These are phyloP conservation scores for Maudiozyma pseudohumilis DNA, from an alignment of 805 yeast species.

Conservation along the genomic window DNA sequence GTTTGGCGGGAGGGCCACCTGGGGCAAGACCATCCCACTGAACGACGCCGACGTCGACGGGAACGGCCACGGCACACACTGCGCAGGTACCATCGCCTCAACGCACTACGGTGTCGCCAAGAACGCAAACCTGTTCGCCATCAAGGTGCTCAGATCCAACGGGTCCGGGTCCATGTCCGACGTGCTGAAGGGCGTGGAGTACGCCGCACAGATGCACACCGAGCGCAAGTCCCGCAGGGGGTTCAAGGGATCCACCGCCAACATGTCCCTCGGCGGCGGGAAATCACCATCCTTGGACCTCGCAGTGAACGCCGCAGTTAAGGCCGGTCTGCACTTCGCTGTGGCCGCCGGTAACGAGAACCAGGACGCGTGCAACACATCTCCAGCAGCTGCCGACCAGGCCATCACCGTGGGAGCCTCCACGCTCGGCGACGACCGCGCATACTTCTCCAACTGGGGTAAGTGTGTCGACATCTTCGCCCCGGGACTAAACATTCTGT, in stretches of 20 bases:
- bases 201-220: conserved; percentile 64
- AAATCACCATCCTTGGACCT: conserved; percentile 76
- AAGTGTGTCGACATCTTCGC: conserved; percentile 93
- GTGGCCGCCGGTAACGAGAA: conserved; percentile 96
- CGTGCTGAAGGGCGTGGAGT: conserved; percentile 77
- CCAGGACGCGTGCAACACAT: conserved; percentile 83
- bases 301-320: conserved; percentile 84
- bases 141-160: conserved; percentile 71
- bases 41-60: conserved; percentile 69
- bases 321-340: conserved; percentile 82
- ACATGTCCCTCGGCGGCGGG: conserved; percentile 94
- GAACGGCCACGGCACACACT: conserved; percentile 93
- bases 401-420: conserved; percentile 95
- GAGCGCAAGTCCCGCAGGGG: conserved; percentile 32
- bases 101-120: conserved; percentile 76
- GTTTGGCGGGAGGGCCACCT: conserved; percentile 72
- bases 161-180: conserved; percentile 81
- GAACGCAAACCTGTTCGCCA: conserved; percentile 67
- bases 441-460: conserved; percentile 93
- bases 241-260: conserved; percentile 79
- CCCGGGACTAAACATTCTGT: conserved; percentile 84
- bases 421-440: conserved; percentile 78
- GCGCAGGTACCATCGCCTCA: conserved; percentile 93
- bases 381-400: conserved; percentile 80
- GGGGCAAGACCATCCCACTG: conserved; percentile 76